A percentile compares a stretch with the other conserved stretches of the same genome.
phyloP scores from a whole-genome alignment of 805 yeast species.

The Ogataea nitratoaversa region DNA sequence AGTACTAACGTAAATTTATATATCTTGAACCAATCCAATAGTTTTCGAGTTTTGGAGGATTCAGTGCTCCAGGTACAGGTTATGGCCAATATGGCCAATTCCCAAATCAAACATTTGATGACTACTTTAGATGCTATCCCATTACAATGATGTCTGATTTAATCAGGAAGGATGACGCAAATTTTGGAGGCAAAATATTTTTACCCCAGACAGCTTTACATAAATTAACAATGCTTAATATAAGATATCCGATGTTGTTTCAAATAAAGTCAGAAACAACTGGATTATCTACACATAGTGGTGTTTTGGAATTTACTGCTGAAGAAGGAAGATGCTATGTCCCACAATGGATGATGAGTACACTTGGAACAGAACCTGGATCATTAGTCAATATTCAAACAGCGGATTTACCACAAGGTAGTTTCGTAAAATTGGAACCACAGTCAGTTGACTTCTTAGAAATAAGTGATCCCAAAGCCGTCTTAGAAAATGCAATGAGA shows the following conservation, averaged over 20 bases:
- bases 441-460: conserved; percentile 91
- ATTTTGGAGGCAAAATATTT: conserved; percentile 93
- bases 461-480: conserved; percentile 94
- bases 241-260: conserved; percentile 94
- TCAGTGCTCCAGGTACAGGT: conserved; percentile 8
- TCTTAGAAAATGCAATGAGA: conserved; percentile 84
- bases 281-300: conserved; percentile 69
- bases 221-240: conserved; percentile 83
- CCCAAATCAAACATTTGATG: conserved; percentile 52
- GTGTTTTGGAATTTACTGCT: conserved; percentile 93
- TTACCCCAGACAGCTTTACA: conserved; percentile 90
- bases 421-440: conserved; percentile 90
- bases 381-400: conserved; percentile 70
- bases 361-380: conserved; percentile 71
- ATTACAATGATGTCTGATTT: conserved; percentile 82
- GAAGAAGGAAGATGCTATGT: conserved; percentile 94
- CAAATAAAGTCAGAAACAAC: conserved; percentile 64
- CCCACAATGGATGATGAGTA: conserved; percentile 95
- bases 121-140: conserved; percentile 89
- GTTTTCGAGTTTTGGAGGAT: conserved; percentile 28
- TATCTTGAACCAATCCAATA: conserved; percentile 1
- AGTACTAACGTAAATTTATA: too few relatives aligned
- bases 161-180: conserved; percentile 68
- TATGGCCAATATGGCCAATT: conserved; percentile 14
- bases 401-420: conserved; percentile 80